Base-by-base conservation (phyloP, 208 protist genomes). In the Phytomonas sp. region DNA sequence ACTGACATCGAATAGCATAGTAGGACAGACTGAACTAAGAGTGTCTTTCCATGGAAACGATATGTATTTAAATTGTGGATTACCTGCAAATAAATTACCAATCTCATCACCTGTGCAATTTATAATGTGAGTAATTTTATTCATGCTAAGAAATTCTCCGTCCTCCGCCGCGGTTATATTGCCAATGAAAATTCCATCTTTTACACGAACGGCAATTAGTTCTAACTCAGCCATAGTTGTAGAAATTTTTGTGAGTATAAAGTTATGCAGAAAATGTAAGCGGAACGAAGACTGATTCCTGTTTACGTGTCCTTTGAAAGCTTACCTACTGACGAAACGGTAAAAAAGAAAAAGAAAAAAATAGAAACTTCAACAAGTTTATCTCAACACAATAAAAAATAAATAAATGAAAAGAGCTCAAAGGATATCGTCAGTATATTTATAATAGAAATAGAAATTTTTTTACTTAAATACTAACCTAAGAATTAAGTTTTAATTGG, bases 91-190 rank as follows among this genome's bases (percentile, higher is more conserved):
- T 68, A 91, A 85, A 73, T 96, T 87, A 13, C 77, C 78, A 6
- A 94, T 76, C 71, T 97, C 91, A 4, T 78, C 88, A 32, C 87
- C 92, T 9, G 91, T 87, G 71, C 93, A 97, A 78, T 97, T 97
- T 56, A 97, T 83, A 46, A 97, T 78, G 73, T 97, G 91, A 17
- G 86, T 94, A 66, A 97, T 93, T 71, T 97, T 97, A 72, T 97
- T 97, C 78, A 96, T 89, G 13, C 73, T 73, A 33, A 97, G 75
- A 70, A 97, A 96, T 34, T 96, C 90, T 60, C 87, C 82, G 61
- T 97, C 92, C 62, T 89, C 85, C 13, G 88, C 85, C 13, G 87
- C 88, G 30, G 82, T 79, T 13, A 81, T 73, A 73, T 97, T 97
- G 59, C 93, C 93, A 5, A 86, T 88, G 75, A 97, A 97, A 73